Evolutionary conservation across 129 eudicot genomes (phyloP).

Genomic region (Deinandra increscens): DNA sequence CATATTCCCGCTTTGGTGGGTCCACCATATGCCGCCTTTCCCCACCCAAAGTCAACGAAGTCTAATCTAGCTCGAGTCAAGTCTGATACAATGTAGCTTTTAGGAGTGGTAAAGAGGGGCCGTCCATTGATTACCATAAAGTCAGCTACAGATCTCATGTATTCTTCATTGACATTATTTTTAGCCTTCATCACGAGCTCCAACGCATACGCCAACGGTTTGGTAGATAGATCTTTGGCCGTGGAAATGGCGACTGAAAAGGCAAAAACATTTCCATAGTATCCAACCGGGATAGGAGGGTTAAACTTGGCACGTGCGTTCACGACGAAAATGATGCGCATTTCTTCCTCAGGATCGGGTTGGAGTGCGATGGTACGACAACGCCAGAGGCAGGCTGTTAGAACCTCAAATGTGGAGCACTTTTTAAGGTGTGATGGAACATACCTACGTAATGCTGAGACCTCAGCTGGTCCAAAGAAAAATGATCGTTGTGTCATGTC

Average conservation of each 20-base stretch:
- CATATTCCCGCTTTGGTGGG: background rate
- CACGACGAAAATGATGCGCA: background rate
- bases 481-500: background rate
- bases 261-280: background rate
- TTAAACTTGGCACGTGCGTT: background rate
- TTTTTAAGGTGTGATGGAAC: background rate
- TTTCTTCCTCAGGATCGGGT: background rate
- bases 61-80: background rate
- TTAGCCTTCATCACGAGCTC: background rate
- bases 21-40: background rate
- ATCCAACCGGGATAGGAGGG: slow-evolving; percentile 3
- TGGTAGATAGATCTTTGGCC: background rate
- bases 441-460: background rate
- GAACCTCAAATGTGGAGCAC: background rate
- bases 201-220: background rate
- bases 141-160: background rate
- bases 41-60: background rate
- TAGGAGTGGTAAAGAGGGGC: background rate
- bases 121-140: background rate
- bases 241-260: background rate
- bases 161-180: background rate
- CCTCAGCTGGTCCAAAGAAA: slow-evolving; percentile 1
- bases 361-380: slow-evolving; percentile 1
- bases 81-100: background rate
- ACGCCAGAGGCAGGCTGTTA: background rate